Evolutionary conservation across 2,329 filamentous ascomycete species (phyloP), one percentile per base, ranked within the genome.

Genomic region (Neonectria neomacrospora): DNA sequence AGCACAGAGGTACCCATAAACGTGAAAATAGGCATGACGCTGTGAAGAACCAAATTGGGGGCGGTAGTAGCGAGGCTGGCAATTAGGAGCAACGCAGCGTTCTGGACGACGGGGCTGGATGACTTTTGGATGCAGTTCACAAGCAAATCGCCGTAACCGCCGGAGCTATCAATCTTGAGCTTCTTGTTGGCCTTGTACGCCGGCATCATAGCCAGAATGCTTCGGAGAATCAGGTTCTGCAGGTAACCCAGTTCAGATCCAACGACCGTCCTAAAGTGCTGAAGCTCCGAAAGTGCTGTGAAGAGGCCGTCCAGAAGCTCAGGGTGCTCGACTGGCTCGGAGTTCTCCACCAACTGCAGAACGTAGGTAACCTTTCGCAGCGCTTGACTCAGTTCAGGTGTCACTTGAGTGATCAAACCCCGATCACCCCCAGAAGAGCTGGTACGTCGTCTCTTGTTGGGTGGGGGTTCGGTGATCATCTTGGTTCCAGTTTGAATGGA

Each of bases 21-120:
- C 0, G 96, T 98, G 80, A 99, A 99, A 55, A 99, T 95, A 12
- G 96, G 96, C 96, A 99, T 99, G 57, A 99, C 93, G 71, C 94
- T 97, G 79, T 99, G 95, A 61, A 99, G 85, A 3, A 99, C 93
- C 51, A 97, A 82, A 76, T 97, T 94, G 0, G 96, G 96, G 0
- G 93, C 93, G 69, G 94, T 92, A 41, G 91, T 91, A 22, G 96
- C 95, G 42, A 99, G 84, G 60, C 90, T 91, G 23, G 95, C 94
- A 61, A 98, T 92, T 26, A 99, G 83, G 9, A 98, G 86, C 14
- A 99, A 84, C 4, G 96, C 94, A 6, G 91, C 90, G 74, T 97
- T 97, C 76, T 98, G 96, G 7, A 99, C 94, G 67, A 97, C 93
- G 1, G 94, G 94, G 76, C 92, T 97, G 26, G 92, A 89, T 0